Evolutionary conservation across 495 filamentous ascomycete genomes (phyloP), one percentile per base, ranked within the genome.

Genomic region (Collariella sp.): DNA sequence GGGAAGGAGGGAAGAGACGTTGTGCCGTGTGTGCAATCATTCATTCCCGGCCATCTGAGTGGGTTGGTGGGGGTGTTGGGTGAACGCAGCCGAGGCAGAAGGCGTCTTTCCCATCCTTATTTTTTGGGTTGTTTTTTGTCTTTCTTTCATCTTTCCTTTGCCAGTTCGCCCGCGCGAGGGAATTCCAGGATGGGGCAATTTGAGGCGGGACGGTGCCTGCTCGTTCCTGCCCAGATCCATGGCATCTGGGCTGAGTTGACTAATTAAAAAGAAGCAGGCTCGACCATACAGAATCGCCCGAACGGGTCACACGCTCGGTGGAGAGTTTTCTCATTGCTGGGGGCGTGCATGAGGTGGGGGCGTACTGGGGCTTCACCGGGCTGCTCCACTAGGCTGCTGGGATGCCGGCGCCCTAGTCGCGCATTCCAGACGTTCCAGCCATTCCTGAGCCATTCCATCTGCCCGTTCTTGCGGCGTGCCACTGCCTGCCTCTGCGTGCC

Each of bases 231-330:
- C 46, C 41, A 46, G 46, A 53, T 38, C 46, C 38, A 54, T 44
- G 39, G 38, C 50, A 15, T 33, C n/a, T 16, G n/a, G 19, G 26
- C 46, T 46, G 42, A 24, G 31, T 50, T 62, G 59, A 62, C 61
- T 58, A 60, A 60, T 31, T 5, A 52, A 40, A 2, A 36, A 50
- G 56, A 60, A 40, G 50, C 43, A 26, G 18, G 55, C 19, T 50
- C 43, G 42, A 61, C 61, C 63, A 64, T 60, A 59, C 52, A 66
- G 54, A 60, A 15, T n/a, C 45, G 26, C 45, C 48, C 45, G 52
- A 59, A 26, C 29, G 51, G 62, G 62, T 67, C 62, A 65, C 59
- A 65, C 55, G 63, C 38, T 41, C 57, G 44, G 18, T 49, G 56
- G 49, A 50, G 39, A 16, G 18, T 34, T 26, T 43, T 18, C 16